Evolutionary conservation across 345 rosid species (phyloP), one percentile per base, ranked within the genome.

Genomic region (Chamaenerion angustifolium): DNA sequence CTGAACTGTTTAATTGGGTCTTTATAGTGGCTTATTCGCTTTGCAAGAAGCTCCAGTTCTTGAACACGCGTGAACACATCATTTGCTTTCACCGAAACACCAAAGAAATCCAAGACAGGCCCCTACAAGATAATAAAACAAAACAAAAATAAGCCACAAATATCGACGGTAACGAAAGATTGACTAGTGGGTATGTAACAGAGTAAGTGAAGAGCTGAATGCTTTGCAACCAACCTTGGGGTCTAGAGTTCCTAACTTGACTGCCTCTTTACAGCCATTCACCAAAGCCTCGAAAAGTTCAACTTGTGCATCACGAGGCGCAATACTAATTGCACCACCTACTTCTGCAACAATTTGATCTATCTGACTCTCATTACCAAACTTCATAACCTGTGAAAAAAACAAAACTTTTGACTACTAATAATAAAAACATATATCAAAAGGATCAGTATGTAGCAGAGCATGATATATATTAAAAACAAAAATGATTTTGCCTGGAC

Each of bases 21-120:
- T 21, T 21, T 21, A 21, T 21, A 21, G 25, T 21, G 25, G 25
- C 25, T 21, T 21, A 21, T 21, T 2, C 25, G 25, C 66, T 82
- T 93, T 51, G 83, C 86, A 49, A 93, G 71, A 27, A 82, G 80
- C 73, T 93, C 94, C 51, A 93, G 94, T 64, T 77, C 87, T 79
- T 82, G 70, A 64, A 88, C 90, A 58, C 99, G 99, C 57, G 52
- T 83, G 40, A 85, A 49, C 46, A 82, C 50, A 63, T 93, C 96
- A 52, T 62, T 88, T 27, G 96, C 95, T 74, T 93, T 93, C 61
- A 93, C 97, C 52, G 95, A 64, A 55, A 88, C 92, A 54, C 99
- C 99, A 77, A 93, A 93, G 73, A 88, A 93, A 62, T 93, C 97
- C 69, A 93, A 68, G 66, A 88, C 62, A 55, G 95, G 88, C 25